Percentiles rank a stretch among this genome's conserved stretches.
phyloP scores from a whole-genome alignment of 176 grass and related monocot genomes.

The Carex scoparia region DNA sequence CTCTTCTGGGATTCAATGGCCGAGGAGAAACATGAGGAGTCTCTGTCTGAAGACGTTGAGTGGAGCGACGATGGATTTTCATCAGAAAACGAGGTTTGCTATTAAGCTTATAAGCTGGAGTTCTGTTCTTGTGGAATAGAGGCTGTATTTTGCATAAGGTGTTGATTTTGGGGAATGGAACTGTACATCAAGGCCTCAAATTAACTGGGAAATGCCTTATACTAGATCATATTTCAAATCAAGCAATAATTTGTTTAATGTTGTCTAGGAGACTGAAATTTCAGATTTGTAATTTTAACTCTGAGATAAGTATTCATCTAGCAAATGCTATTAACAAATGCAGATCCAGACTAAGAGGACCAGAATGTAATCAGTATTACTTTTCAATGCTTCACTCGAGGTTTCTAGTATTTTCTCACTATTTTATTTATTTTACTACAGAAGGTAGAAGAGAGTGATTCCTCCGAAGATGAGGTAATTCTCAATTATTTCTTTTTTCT shows the following conservation, averaged over 20 bases:
- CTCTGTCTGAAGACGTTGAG: neutral
- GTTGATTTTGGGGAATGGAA: neutral
- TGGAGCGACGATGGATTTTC: slow-evolving; percentile 17
- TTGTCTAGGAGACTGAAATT: neutral
- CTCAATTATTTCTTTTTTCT: neutral
- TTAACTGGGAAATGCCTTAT: neutral
- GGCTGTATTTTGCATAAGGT: neutral
- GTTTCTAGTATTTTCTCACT: neutral
- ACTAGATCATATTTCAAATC: neutral
- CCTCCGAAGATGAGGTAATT: slow-evolving; percentile 84
- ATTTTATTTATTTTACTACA: slow-evolving; percentile 1
- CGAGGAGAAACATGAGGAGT: neutral
- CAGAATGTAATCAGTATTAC: neutral
- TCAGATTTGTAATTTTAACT: neutral
- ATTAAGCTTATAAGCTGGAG: neutral
- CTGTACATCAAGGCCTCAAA: neutral
- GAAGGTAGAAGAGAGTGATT: slow-evolving; percentile 65
- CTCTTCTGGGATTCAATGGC: neutral
- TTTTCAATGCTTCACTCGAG: neutral
- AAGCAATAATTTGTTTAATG: neutral
- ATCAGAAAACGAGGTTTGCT: slow-evolving; percentile 11
- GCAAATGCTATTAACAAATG: neutral
- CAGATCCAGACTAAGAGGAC: neutral
- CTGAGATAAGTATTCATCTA: neutral
- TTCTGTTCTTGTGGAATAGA: neutral